Percentiles rank a stretch among this genome's conserved stretches.
Evolutionary conservation across 2,329 filamentous ascomycete species (phyloP).

Genomic region (Talaromyces pinophilus): DNA sequence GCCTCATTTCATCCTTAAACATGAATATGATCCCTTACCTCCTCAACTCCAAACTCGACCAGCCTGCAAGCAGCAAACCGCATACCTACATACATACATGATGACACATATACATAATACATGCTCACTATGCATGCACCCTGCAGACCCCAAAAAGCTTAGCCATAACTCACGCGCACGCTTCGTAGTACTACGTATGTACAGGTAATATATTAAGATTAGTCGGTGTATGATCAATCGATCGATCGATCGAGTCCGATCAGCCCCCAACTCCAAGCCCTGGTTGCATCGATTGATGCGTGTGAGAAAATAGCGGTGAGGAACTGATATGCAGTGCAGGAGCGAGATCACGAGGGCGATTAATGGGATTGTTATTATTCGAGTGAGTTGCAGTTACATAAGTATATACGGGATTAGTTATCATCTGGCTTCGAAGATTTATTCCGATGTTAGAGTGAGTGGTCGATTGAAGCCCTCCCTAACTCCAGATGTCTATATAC

Average conservation of each 20-base stretch:
- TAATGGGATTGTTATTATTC: not conserved
- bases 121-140: not conserved
- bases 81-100: not conserved
- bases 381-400: not conserved
- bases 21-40: not conserved
- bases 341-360: not conserved
- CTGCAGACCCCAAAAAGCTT: slow-evolving; percentile 9
- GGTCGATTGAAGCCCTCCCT: no score
- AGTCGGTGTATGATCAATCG: not conserved
- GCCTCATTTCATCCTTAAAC: not conserved
- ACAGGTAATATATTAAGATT: not conserved
- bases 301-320: slow-evolving; percentile 5
- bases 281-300: not conserved
- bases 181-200: not conserved
- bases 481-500: no score
- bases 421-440: not conserved
- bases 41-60: not conserved
- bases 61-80: not conserved
- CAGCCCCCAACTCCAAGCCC: no score
- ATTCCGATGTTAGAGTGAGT: no score
- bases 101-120: not conserved
- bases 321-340: not conserved
- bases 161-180: not conserved
- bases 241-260: slow-evolving; percentile 1
- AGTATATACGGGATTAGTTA: not conserved